These are phyloP conservation scores for Aspergillus bertholletiae DNA, from an alignment of 495 filamentous ascomycete genomes.

Conservation along the genomic window DNA sequence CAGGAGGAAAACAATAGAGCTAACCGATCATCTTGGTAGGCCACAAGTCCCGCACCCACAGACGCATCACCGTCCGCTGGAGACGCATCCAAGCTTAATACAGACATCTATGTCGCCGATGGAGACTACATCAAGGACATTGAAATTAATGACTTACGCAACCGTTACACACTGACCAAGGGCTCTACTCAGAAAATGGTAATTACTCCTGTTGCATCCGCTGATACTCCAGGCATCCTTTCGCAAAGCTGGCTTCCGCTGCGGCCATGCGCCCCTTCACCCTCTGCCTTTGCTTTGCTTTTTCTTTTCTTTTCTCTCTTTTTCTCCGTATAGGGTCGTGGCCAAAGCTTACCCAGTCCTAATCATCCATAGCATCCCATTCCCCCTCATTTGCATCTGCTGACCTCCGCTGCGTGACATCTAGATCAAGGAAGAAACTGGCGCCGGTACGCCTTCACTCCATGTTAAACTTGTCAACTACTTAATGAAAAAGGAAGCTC, in stretches of 20 bases:
- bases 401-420: conserved; percentile 89
- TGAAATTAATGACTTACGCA: conserved; percentile 96
- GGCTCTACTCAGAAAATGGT: conserved; percentile 99
- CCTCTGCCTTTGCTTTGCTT: conserved; percentile 20
- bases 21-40: conserved; percentile 22
- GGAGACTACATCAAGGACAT: conserved; percentile 98
- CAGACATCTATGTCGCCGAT: conserved; percentile 89
- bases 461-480: conserved; percentile 41
- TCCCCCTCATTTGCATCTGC: conserved; percentile 89
- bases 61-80: conserved; percentile 44
- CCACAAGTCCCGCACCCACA: conserved; percentile 46
- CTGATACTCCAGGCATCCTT: conserved; percentile 71
- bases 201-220: conserved; percentile 76
- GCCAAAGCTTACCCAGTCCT: conserved; percentile 78
- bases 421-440: conserved; percentile 99
- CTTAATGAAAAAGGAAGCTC: conserved; percentile 55
- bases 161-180: conserved; percentile 96
- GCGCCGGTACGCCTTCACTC: conserved; percentile 90
- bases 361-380: conserved; percentile 63
- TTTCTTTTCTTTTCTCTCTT: conserved; percentile 25
- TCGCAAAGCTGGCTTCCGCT: conserved; percentile 34
- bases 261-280: conserved; percentile 33
- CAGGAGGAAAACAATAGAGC: neutral
- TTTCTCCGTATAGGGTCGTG: conserved; percentile 52
- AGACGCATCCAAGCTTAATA: conserved; percentile 60